Base-by-base conservation (phyloP, 2,329 filamentous ascomycete genomes). In the Biscogniauxia marginata region DNA sequence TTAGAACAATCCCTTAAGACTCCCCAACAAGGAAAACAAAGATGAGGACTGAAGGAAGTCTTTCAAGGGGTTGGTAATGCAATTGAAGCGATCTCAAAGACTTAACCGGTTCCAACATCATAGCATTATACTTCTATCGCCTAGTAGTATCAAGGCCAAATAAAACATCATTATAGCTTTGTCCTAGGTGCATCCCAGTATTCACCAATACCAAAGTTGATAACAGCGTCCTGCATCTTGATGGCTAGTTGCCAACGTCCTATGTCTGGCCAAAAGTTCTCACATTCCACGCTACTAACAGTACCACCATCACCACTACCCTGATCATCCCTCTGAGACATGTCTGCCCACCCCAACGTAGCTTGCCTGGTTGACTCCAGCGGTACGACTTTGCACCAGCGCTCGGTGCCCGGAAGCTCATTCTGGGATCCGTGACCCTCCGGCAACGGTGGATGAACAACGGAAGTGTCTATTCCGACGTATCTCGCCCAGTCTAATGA, bases 391-490 rank as follows among this genome's bases (percentile, higher is more conserved):
- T 69, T 67, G 60, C 72, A 75, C 80, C 80, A 83, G n/a, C 65
- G 63, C 16, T 76, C 65, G 0, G 79, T 82, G 2, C 78, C 77
- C 1, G 74, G 70, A 1, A 82, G 66, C 64, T 81, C 79, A 25
- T 66, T 71, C 46, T 73, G 70, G 44, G 66, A 71, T 3, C 71
- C 73, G 2, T 64, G 46, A 3, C 76, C 77, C 1, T 66, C 61
- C 0, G 79, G 80, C 0, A 83, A 64, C 0, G 80, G 80, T 2
- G 80, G 80, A 46, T 79, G 76, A n/a, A 79, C 76, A 8, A 82
- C 65, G 0, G 68, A 72, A 1, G 73, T 63, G 55, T 78, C 70
- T 25, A 81, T 54, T 18, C 79, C 77, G 19, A 80, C 46, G 54
- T 73, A 74, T 16, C 69, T 68, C 19, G 74, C 55, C 66, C 73